phyloP scores from a whole-genome alignment of 2,329 filamentous ascomycete genomes.

The Colletotrichum sp. region DNA sequence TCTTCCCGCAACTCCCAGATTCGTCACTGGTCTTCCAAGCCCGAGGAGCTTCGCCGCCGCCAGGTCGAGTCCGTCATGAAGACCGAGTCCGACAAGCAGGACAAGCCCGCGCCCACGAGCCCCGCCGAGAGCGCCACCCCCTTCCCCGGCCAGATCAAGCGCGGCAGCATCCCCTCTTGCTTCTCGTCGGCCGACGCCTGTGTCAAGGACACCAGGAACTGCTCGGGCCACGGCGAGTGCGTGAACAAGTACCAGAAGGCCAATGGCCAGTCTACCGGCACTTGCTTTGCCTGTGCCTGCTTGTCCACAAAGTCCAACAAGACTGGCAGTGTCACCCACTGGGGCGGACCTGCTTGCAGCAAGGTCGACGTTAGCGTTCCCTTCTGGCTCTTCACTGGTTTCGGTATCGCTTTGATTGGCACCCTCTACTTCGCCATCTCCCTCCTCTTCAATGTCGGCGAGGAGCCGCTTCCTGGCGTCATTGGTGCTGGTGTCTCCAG shows the following conservation, averaged over 20 bases:
- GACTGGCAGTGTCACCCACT: slow-evolving; percentile 69
- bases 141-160: slow-evolving; percentile 38
- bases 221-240: slow-evolving; percentile 83
- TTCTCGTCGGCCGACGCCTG: slow-evolving; percentile 75
- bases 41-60: slow-evolving; percentile 51
- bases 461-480: slow-evolving; percentile 88
- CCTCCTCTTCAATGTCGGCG: slow-evolving; percentile 81
- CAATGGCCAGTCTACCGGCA: slow-evolving; percentile 42
- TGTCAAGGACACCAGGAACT: slow-evolving; percentile 72
- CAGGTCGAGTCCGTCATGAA: slow-evolving; percentile 51
- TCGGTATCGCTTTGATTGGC: slow-evolving; percentile 72
- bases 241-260: slow-evolving; percentile 63
- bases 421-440: slow-evolving; percentile 74
- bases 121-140: slow-evolving; percentile 25
- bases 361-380: slow-evolving; percentile 89
- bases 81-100: slow-evolving; percentile 26
- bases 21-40: slow-evolving; percentile 43
- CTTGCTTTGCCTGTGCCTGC: slow-evolving; percentile 84
- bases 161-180: slow-evolving; percentile 68
- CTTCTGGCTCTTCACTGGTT: slow-evolving; percentile 85
- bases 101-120: slow-evolving; percentile 22
- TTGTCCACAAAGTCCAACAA: slow-evolving; percentile 57
- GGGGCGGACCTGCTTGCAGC: slow-evolving; percentile 86
- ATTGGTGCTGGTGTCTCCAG: slow-evolving; percentile 93
- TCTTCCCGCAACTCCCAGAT: slow-evolving; percentile 40